Percentiles rank a stretch among this genome's conserved stretches.
These are phyloP conservation scores for Cladophialophora psammophila DNA, from an alignment of 2,329 filamentous ascomycete species.

Conservation along the genomic window DNA sequence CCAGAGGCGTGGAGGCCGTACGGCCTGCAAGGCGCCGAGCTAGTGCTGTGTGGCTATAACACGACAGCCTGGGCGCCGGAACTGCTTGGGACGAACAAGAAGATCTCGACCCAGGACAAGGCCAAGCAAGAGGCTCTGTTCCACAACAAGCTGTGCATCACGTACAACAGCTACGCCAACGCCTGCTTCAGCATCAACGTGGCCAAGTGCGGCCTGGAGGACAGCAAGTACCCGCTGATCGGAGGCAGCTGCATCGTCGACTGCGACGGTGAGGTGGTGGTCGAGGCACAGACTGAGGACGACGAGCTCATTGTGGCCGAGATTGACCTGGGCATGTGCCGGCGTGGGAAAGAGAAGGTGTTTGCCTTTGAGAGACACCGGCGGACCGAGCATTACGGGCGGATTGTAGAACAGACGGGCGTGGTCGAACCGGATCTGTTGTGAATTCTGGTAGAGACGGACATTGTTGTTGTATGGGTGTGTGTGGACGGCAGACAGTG, in stretches of 20 bases:
- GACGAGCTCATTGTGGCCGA: conserved; percentile 62
- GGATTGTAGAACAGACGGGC: conserved; percentile 43
- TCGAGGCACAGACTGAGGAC: conserved; percentile 55
- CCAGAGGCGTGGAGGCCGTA: conserved; percentile 61
- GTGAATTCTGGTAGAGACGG: not conserved
- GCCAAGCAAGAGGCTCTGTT: conserved; percentile 59
- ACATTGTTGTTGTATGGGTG: not conserved
- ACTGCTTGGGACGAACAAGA: conserved; percentile 51
- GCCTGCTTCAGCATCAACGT: conserved; percentile 59
- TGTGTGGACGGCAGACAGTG: no score
- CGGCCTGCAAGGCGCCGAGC: conserved; percentile 60
- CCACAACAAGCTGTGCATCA: conserved; percentile 61
- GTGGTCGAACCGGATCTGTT: conserved; percentile 50
- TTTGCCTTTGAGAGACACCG: conserved; percentile 47
- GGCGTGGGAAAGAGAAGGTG: conserved; percentile 57
- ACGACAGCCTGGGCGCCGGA: conserved; percentile 59
- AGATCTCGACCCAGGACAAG: conserved; percentile 53
- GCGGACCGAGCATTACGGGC: conserved; percentile 44
- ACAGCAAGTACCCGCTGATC: conserved; percentile 60
- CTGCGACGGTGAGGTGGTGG: conserved; percentile 60
- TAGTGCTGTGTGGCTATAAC: conserved; percentile 61
- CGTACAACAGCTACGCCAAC: conserved; percentile 62
- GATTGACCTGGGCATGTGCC: conserved; percentile 58
- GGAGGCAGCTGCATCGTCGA: conserved; percentile 58
- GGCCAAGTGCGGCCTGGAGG: conserved; percentile 60